Evolutionary conservation across 2,329 filamentous ascomycete species (phyloP).

Genomic region (Colletotrichum destructivum): DNA sequence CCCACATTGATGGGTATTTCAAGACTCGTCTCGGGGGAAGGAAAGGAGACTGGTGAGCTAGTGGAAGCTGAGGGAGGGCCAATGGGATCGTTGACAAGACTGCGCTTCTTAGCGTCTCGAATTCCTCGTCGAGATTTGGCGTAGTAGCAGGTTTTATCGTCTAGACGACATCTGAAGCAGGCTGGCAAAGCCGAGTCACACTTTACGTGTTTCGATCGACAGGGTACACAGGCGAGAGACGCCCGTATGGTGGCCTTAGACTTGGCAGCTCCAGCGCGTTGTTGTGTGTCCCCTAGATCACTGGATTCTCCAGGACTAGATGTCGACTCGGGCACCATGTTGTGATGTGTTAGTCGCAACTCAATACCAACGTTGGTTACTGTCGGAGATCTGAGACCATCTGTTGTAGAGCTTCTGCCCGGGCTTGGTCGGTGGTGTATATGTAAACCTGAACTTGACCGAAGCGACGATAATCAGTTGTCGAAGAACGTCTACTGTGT

Average conservation of each 20-base stretch:
- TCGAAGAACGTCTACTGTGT: neutral
- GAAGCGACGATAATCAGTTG: neutral
- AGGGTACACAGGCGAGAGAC: constrained; percentile 63
- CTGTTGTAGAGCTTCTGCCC: neutral
- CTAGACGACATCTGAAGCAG: constrained; percentile 61
- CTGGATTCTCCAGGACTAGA: constrained; percentile 27
- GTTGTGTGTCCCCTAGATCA: constrained; percentile 20
- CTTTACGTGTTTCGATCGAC: constrained; percentile 62
- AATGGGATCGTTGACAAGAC: constrained; percentile 49
- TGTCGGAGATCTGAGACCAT: neutral
- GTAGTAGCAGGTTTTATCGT: constrained; percentile 62
- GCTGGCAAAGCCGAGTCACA: constrained; percentile 51
- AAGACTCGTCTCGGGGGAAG: constrained; percentile 44
- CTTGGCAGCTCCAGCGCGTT: constrained; percentile 39
- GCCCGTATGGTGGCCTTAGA: constrained; percentile 57
- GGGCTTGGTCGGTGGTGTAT: constrained; percentile 22
- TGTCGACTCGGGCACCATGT: constrained; percentile 24
- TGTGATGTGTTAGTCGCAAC: neutral
- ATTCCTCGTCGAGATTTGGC: constrained; percentile 63
- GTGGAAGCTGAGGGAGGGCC: constrained; percentile 34
- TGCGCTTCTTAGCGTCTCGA: constrained; percentile 53
- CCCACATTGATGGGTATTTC: constrained; percentile 42
- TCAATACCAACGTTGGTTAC: neutral
- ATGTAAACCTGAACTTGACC: constrained; percentile 29
- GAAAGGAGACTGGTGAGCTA: constrained; percentile 26